phyloP scores from a whole-genome alignment of 495 filamentous ascomycete species.

The Parathielavia hyrcaniae region DNA sequence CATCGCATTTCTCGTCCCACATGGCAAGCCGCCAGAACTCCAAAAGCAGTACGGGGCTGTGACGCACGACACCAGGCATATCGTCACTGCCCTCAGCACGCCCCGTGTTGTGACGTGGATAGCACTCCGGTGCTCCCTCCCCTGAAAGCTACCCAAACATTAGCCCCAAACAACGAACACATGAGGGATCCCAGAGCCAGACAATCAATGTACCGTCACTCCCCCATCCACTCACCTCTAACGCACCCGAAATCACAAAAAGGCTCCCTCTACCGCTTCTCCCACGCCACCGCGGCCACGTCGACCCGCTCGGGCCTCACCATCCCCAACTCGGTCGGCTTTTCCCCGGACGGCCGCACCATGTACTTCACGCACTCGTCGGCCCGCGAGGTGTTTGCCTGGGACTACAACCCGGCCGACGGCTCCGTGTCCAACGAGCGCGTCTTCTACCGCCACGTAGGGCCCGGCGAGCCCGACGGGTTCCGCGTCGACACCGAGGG shows the following conservation, averaged over 20 bases:
- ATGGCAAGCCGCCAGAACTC: slow-evolving; percentile 19
- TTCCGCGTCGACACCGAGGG: slow-evolving; percentile 67
- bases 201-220: neutral
- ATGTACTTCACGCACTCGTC: slow-evolving; percentile 82
- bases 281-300: slow-evolving; percentile 20
- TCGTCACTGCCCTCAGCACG: neutral
- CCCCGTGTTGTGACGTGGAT: neutral
- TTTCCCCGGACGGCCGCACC: slow-evolving; percentile 60
- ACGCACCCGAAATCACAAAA: no score
- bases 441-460: slow-evolving; percentile 58
- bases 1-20: slow-evolving; percentile 5
- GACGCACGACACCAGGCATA: neutral
- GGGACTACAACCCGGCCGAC: slow-evolving; percentile 60
- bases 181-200: neutral
- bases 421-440: slow-evolving; percentile 62
- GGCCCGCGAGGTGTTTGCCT: slow-evolving; percentile 63
- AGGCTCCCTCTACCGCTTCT: slow-evolving; percentile 42
- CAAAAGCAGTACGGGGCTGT: neutral
- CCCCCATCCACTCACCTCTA: neutral
- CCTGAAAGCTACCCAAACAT: neutral
- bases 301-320: slow-evolving; percentile 38
- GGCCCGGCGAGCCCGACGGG: slow-evolving; percentile 62
- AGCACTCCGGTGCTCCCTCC: neutral
- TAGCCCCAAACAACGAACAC: neutral
- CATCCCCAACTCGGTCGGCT: slow-evolving; percentile 86